phyloP scores from a whole-genome alignment of 2,329 filamentous ascomycete genomes.

The Fonsecaea nubica region DNA sequence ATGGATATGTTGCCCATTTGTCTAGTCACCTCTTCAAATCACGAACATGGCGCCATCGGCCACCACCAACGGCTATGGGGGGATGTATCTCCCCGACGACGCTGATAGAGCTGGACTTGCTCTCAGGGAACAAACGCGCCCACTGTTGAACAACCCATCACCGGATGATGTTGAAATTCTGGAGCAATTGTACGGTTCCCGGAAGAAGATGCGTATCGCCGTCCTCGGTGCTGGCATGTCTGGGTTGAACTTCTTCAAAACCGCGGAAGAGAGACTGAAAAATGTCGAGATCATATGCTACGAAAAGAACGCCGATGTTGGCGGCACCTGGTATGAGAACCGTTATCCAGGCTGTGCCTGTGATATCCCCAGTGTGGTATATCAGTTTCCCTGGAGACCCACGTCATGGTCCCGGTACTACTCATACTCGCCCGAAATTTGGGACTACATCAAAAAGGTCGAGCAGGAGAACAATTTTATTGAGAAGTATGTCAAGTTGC shows the following conservation, averaged over 20 bases:
- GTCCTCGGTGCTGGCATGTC: slow-evolving; percentile 35
- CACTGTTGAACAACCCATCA: slow-evolving; percentile 26
- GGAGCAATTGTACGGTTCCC: slow-evolving; percentile 31
- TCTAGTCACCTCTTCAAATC: background rate
- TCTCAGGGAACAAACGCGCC: slow-evolving; percentile 13
- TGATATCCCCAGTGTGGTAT: slow-evolving; percentile 36
- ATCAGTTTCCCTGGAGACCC: slow-evolving; percentile 48
- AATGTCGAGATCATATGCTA: slow-evolving; percentile 41
- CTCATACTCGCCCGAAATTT: slow-evolving; percentile 41
- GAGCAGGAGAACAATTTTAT: slow-evolving; percentile 40
- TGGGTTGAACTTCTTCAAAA: slow-evolving; percentile 33
- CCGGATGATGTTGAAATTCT: slow-evolving; percentile 26
- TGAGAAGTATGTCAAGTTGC: slow-evolving; percentile 41
- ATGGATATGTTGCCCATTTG: background rate
- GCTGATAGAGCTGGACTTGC: slow-evolving; percentile 20
- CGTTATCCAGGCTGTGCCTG: slow-evolving; percentile 46
- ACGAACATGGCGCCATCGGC: slow-evolving; percentile 23
- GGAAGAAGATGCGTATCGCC: slow-evolving; percentile 35
- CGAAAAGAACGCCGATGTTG: slow-evolving; percentile 46
- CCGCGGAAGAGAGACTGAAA: slow-evolving; percentile 29
- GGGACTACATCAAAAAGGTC: slow-evolving; percentile 42
- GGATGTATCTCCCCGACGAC: slow-evolving; percentile 26
- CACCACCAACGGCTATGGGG: slow-evolving; percentile 27
- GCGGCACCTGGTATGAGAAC: slow-evolving; percentile 51
- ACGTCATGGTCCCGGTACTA: slow-evolving; percentile 41